Conservation (phyloP, 2,329 filamentous ascomycete genomes). For the Lasiodiplodia theobromae region DNA sequence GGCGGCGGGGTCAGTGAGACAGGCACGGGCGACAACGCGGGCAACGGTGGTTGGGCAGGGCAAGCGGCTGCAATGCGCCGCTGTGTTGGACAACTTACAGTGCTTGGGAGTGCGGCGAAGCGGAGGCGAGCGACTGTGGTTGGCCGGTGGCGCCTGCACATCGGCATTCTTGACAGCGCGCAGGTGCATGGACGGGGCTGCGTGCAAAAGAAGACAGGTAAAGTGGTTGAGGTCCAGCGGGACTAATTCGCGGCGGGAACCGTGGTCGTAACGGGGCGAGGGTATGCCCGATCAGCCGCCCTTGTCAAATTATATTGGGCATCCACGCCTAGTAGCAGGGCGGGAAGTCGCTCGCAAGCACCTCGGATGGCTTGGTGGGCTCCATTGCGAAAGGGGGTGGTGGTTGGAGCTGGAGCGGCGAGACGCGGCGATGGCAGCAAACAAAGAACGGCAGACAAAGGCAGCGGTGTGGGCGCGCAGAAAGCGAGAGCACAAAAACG, state of each 20-base stretch:
- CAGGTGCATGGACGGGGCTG: conserved; percentile 2
- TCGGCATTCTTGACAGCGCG: conserved; percentile 20
- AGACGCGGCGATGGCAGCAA: background rate
- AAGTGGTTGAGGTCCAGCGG: background rate
- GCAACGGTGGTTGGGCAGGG: conserved; percentile 18
- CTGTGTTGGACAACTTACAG: conserved; percentile 25
- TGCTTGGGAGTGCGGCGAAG: conserved; percentile 10
- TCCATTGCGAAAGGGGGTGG: conserved; percentile 26
- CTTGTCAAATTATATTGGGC: background rate
- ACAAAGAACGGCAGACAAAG: background rate
- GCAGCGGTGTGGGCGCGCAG: background rate
- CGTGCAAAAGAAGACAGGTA: background rate
- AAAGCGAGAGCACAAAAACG: background rate
- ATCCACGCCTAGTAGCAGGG: conserved; percentile 25
- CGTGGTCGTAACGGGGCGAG: conserved; percentile 17
- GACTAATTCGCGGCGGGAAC: background rate
- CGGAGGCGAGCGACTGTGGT: conserved; percentile 11
- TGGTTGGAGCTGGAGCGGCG: conserved; percentile 5
- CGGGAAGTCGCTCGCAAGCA: conserved; percentile 30
- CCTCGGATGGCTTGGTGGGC: conserved; percentile 29
- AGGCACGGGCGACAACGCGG: conserved; percentile 15
- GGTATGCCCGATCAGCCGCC: conserved; percentile 2
- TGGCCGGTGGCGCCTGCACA: background rate
- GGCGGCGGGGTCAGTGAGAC: conserved; percentile 16
- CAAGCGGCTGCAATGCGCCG: conserved; percentile 17